phyloP scores from a whole-genome alignment of 2,329 filamentous ascomycete genomes.

The Trichoderma pleuroti region DNA sequence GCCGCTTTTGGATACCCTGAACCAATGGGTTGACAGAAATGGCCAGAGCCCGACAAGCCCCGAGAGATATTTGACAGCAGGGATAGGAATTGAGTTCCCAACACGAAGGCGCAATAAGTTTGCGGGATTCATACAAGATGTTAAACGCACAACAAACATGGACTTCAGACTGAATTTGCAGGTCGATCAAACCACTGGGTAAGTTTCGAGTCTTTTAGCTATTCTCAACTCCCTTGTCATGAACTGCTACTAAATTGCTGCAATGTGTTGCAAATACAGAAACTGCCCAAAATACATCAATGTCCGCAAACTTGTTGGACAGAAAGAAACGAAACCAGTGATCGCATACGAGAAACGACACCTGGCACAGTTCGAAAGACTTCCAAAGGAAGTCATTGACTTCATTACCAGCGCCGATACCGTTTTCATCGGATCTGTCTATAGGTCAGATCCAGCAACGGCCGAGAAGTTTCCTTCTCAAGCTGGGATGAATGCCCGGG shows the following conservation, averaged over 20 bases:
- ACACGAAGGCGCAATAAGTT: conserved; percentile 18
- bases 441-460: neutral
- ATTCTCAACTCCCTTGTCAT: neutral
- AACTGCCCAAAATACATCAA: conserved; percentile 18
- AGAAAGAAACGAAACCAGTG: neutral
- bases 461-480: conserved; percentile 4
- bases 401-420: conserved; percentile 15
- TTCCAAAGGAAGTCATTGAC: conserved; percentile 7
- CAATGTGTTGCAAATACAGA: neutral
- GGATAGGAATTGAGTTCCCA: conserved; percentile 14
- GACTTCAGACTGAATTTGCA: conserved; percentile 7
- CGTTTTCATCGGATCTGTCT: conserved; percentile 12
- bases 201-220: neutral
- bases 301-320: neutral
- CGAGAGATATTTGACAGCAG: conserved; percentile 5
- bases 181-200: conserved; percentile 13
- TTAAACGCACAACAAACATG: neutral
- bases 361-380: conserved; percentile 5
- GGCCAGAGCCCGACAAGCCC: neutral
- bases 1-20: conserved; percentile 6
- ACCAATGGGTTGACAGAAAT: neutral
- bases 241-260: neutral
- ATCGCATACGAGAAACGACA: conserved; percentile 8
- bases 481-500: conserved; percentile 10
- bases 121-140: conserved; percentile 8